Percentiles rank a stretch among this genome's conserved stretches.
Evolutionary conservation across 192 early-diverging fungal genomes (phyloP).

Genomic region (Radiomyces spectabilis): DNA sequence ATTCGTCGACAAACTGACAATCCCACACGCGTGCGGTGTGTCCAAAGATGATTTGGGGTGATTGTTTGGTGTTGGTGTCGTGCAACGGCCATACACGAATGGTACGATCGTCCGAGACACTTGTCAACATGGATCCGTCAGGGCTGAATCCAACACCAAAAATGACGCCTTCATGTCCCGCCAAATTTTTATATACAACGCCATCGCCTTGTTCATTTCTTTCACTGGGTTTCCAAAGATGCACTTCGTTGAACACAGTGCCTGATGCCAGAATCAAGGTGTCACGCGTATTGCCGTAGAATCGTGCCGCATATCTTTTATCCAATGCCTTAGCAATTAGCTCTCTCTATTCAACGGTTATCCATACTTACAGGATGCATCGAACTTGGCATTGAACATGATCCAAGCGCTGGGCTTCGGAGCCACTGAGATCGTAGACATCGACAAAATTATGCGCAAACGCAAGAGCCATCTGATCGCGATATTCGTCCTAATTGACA

Average conservation of each 20-base stretch:
- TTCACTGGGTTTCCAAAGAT: constrained; percentile 55
- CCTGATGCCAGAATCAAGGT: constrained; percentile 58
- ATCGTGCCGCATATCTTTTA: constrained; percentile 69
- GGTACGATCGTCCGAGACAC: constrained; percentile 81
- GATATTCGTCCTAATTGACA: not conserved
- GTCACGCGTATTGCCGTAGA: constrained; percentile 47
- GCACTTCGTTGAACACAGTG: constrained; percentile 79
- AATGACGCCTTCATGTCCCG: constrained; percentile 70
- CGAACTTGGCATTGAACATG: constrained; percentile 53
- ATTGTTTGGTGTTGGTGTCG: not conserved
- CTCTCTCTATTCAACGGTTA: not conserved
- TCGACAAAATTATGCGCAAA: constrained; percentile 72
- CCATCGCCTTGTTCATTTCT: constrained; percentile 32
- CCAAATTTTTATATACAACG: constrained; percentile 32
- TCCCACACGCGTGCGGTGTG: constrained; percentile 80
- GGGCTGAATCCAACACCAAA: constrained; percentile 66
- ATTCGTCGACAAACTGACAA: constrained; percentile 48
- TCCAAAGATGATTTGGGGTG: constrained; percentile 48
- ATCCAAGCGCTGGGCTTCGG: constrained; percentile 17
- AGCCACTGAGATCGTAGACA: constrained; percentile 37
- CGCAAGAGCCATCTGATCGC: constrained; percentile 48
- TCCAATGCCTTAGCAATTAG: not conserved
- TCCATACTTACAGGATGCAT: constrained; percentile 47
- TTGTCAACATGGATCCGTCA: constrained; percentile 48
- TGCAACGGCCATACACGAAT: constrained; percentile 63